Evolutionary conservation across 306 rosid genomes (phyloP).

Genomic region (Cucurbita pepo): DNA sequence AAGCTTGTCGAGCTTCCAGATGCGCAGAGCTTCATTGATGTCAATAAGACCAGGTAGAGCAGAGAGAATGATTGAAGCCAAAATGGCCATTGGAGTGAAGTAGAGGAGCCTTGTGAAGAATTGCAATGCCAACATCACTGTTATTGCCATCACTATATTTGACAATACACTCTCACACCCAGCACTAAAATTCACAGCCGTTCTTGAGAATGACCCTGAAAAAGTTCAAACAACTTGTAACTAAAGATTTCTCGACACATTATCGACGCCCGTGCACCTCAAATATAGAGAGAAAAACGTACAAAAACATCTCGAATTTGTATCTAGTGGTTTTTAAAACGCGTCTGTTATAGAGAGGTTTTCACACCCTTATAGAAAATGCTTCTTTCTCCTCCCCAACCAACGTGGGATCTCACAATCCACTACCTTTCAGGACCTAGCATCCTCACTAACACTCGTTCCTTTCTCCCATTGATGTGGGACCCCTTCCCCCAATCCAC

Average conservation of each 20-base stretch:
- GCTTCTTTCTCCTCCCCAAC: too few species aligned
- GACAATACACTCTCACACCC: constrained; percentile 40
- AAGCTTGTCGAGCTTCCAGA: constrained; percentile 73
- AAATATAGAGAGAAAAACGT: background rate
- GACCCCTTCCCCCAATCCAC: too few species aligned
- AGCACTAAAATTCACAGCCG: constrained; percentile 40
- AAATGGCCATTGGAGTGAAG: constrained; percentile 68
- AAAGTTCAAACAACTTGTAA: background rate
- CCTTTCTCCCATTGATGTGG: too few species aligned
- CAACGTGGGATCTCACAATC: too few species aligned
- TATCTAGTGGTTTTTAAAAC: too few species aligned
- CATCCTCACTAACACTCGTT: too few species aligned
- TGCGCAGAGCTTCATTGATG: constrained; percentile 36
- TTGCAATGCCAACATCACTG: constrained; percentile 47
- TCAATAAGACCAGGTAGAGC: constrained; percentile 88
- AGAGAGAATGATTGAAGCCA: constrained; percentile 69
- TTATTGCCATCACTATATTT: constrained; percentile 39
- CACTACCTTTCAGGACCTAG: too few species aligned
- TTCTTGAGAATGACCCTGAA: constrained; percentile 39
- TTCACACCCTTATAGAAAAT: too few species aligned
- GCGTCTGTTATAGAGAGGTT: too few species aligned
- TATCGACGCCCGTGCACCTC: background rate
- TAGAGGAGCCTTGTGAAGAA: constrained; percentile 56
- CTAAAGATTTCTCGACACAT: background rate
- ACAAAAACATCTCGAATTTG: too few species aligned